Evolutionary conservation across 306 rosid species (phyloP).

Genomic region (Abrus precatorius): DNA sequence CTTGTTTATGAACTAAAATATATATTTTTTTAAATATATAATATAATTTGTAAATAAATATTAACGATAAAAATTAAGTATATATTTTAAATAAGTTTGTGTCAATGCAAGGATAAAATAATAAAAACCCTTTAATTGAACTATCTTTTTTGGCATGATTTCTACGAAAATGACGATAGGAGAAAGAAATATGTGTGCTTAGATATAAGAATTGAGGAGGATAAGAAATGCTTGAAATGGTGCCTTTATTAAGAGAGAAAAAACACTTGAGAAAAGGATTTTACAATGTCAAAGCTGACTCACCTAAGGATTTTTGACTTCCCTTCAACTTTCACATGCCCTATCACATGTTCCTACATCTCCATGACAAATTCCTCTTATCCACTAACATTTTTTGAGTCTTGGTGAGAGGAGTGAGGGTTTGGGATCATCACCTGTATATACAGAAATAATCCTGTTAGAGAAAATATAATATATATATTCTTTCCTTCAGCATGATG

Average conservation of each 20-base stretch:
- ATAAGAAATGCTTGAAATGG: slow-evolving; percentile 18
- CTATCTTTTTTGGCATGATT: background rate
- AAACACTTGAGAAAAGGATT: slow-evolving; percentile 37
- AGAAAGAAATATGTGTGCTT: slow-evolving; percentile 9
- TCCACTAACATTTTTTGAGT: slow-evolving; percentile 30
- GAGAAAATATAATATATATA: too few relatives aligned
- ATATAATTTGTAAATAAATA: too few relatives aligned
- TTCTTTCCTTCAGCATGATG: too few relatives aligned
- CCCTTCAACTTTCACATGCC: slow-evolving; percentile 49
- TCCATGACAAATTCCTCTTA: slow-evolving; percentile 34
- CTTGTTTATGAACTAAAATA: too few relatives aligned
- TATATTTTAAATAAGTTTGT: too few relatives aligned
- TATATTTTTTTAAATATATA: too few relatives aligned
- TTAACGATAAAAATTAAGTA: too few relatives aligned
- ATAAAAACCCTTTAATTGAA: too few relatives aligned
- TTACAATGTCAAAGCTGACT: background rate
- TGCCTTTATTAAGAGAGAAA: background rate
- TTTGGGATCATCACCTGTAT: too few relatives aligned
- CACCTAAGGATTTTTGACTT: slow-evolving; percentile 36
- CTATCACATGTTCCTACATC: slow-evolving; percentile 52
- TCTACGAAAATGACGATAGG: background rate
- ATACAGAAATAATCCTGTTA: too few relatives aligned
- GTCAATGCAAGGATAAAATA: too few relatives aligned
- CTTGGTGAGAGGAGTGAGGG: background rate
- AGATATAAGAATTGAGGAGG: slow-evolving; percentile 29